A percentile compares a stretch with the other conserved stretches of the same genome.
Evolutionary conservation across 2,329 filamentous ascomycete genomes (phyloP).

Genomic region (Pseudogymnoascus sp.): DNA sequence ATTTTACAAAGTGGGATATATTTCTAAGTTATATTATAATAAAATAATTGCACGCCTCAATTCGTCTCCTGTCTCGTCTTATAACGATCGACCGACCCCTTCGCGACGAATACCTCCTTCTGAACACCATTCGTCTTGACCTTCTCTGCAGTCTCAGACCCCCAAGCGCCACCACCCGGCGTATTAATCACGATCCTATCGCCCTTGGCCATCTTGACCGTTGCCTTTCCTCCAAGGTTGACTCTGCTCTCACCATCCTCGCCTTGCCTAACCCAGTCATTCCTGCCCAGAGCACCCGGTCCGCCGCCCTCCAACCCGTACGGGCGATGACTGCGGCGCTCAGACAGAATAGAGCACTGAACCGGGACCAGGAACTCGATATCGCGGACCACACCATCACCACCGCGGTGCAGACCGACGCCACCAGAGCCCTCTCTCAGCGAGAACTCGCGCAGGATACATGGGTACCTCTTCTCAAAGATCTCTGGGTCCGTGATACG

Average conservation of each 20-base stretch:
- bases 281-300: conserved; percentile 69
- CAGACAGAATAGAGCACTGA: conserved; percentile 68
- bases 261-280: conserved; percentile 67
- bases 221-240: conserved; percentile 23
- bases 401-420: conserved; percentile 57
- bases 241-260: conserved; percentile 27
- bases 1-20: background rate
- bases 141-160: conserved; percentile 9
- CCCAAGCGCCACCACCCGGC: conserved; percentile 25
- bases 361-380: conserved; percentile 73
- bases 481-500: conserved; percentile 76
- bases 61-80: conserved; percentile 8
- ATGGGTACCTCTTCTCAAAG: conserved; percentile 69
- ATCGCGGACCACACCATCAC: conserved; percentile 68
- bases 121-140: background rate
- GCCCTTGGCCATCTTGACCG: conserved; percentile 19
- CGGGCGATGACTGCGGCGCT: conserved; percentile 66
- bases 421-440: conserved; percentile 59
- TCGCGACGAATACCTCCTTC: background rate
- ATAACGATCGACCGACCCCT: background rate
- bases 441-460: conserved; percentile 62
- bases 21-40: background rate
- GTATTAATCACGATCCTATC: conserved; percentile 22
- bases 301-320: conserved; percentile 79
- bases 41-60: background rate